These are phyloP conservation scores for Zea luxurians DNA, from an alignment of 176 grass and related monocot species.

Conservation along the genomic window DNA sequence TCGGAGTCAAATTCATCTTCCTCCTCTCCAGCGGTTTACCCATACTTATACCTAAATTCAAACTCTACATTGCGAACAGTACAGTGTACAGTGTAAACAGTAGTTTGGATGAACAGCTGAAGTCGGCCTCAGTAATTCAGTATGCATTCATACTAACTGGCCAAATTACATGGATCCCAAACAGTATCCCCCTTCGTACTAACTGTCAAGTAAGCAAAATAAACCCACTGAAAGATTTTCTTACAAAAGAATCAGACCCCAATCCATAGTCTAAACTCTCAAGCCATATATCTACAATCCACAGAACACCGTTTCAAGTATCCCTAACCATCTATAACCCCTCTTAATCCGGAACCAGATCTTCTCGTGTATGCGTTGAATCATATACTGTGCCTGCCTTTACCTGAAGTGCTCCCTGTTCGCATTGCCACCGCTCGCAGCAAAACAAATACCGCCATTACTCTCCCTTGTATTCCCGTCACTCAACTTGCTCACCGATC, in stretches of 20 bases:
- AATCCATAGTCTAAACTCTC: slow-evolving; percentile 34
- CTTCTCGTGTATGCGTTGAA: slow-evolving; percentile 42
- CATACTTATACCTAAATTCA: too few relatives aligned
- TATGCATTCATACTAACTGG: too few relatives aligned
- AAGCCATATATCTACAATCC: slow-evolving; percentile 56
- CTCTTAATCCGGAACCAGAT: background rate
- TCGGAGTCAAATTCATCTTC: too few relatives aligned
- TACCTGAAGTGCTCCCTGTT: slow-evolving; percentile 32
- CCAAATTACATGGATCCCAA: too few relatives aligned
- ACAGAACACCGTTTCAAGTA: slow-evolving; percentile 29
- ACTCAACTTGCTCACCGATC: slow-evolving; percentile 71
- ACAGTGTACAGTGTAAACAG: too few relatives aligned
- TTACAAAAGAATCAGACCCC: background rate
- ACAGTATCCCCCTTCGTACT: too few relatives aligned
- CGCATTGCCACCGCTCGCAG: slow-evolving; percentile 1
- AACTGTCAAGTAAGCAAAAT: too few relatives aligned
- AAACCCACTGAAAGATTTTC: too few relatives aligned
- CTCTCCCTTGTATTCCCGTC: slow-evolving; percentile 37
- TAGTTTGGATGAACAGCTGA: too few relatives aligned
- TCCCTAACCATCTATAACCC: slow-evolving; percentile 28
- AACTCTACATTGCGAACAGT: too few relatives aligned
- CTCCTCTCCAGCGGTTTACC: too few relatives aligned
- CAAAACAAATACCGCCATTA: slow-evolving; percentile 21
- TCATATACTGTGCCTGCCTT: slow-evolving; percentile 12
- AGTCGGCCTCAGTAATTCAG: too few relatives aligned